These are phyloP conservation scores for Daedaleopsis sinensis DNA, from an alignment of 768 basidiomycete species.

Conservation along the genomic window DNA sequence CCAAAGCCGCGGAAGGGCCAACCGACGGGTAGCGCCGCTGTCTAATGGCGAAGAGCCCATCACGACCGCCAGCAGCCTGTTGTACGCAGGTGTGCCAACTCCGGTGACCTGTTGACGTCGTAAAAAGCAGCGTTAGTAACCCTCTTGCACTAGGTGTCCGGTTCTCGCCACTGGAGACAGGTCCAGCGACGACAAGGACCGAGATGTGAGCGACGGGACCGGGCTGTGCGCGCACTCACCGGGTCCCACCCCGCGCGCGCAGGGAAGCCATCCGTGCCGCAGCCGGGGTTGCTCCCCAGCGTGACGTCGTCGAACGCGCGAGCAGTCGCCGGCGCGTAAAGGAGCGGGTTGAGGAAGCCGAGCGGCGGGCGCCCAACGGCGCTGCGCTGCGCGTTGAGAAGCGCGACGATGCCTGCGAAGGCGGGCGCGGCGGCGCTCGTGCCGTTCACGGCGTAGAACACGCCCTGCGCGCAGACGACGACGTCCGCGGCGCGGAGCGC, in stretches of 20 bases:
- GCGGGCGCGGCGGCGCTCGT: conserved; percentile 38
- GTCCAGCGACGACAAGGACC: too few species aligned
- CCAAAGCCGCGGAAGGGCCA: too few species aligned
- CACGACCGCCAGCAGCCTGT: neutral
- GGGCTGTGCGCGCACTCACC: too few species aligned
- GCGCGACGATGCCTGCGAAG: conserved; percentile 35
- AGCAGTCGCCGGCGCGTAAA: conserved; percentile 29
- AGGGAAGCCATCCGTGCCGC: conserved; percentile 52
- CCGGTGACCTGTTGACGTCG: conserved; percentile 50
- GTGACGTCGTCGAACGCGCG: conserved; percentile 47
- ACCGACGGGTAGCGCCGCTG: too few species aligned
- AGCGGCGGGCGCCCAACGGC: conserved; percentile 32
- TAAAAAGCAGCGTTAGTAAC: neutral
- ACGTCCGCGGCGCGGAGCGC: conserved; percentile 54
- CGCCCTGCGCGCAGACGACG: conserved; percentile 51
- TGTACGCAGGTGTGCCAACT: conserved; percentile 58
- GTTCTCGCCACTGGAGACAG: too few species aligned
- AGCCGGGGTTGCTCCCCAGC: conserved; percentile 65
- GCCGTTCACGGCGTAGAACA: conserved; percentile 44
- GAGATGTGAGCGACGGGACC: too few species aligned
- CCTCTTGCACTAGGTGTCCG: too few species aligned
- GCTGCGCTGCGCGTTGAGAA: conserved; percentile 39
- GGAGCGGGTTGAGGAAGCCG: conserved; percentile 41
- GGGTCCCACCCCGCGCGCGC: conserved; percentile 34
- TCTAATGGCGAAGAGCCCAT: too few species aligned